Conservation (phyloP, 768 basidiomycete genomes). For the Lactarius hatsudake region DNA sequence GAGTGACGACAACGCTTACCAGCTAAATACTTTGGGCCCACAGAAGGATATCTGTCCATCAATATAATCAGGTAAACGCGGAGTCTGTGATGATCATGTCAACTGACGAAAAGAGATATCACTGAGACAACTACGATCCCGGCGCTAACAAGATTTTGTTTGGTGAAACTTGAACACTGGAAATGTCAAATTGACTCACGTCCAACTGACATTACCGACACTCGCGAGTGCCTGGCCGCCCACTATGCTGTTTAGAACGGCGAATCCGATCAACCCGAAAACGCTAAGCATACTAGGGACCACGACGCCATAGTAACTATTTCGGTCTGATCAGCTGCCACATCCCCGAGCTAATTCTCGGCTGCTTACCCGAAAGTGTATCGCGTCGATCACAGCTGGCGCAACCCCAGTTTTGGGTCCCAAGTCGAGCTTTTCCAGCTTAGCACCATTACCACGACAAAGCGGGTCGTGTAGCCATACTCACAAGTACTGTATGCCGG, state of each 20-base stretch:
- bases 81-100: background rate
- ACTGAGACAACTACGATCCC: constrained; percentile 78
- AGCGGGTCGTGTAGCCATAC: constrained; percentile 9
- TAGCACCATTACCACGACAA: background rate
- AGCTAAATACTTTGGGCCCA: constrained; percentile 60
- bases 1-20: constrained; percentile 36
- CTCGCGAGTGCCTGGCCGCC: constrained; percentile 60
- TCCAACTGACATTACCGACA: constrained; percentile 51
- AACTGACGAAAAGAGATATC: constrained; percentile 54
- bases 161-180: background rate
- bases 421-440: constrained; percentile 51
- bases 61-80: background rate
- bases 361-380: constrained; percentile 52
- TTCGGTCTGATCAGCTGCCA: constrained; percentile 14
- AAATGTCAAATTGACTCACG: constrained; percentile 34
- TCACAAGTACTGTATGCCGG: constrained; percentile 48
- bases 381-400: constrained; percentile 77
- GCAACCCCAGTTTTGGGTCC: constrained; percentile 75
- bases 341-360: constrained; percentile 9
- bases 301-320: constrained; percentile 55
- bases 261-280: constrained; percentile 54
- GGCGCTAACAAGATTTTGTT: constrained; percentile 35
- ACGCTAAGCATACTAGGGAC: constrained; percentile 47
- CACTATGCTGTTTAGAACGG: constrained; percentile 57
- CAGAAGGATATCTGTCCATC: constrained; percentile 55